These are phyloP conservation scores for Eragrostis tef DNA, from an alignment of 202 grass and related monocot species.

Conservation along the genomic window DNA sequence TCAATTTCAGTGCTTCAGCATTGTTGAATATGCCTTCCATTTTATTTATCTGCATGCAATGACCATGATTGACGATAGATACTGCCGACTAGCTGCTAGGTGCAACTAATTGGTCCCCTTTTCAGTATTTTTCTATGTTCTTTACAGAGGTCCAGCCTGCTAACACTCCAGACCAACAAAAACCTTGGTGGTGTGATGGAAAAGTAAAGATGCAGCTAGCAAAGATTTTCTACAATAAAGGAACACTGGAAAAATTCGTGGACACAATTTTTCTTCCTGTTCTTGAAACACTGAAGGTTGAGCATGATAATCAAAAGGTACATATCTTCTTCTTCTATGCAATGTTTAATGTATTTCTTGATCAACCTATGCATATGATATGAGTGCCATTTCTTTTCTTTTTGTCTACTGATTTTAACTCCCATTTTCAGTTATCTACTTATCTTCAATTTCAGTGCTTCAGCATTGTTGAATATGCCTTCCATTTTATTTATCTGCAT, in stretches of 20 bases:
- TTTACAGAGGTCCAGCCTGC: slow-evolving; percentile 45
- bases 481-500: not conserved
- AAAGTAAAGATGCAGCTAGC: slow-evolving; percentile 89
- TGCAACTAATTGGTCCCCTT: slow-evolving; percentile 8
- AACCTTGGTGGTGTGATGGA: slow-evolving; percentile 85
- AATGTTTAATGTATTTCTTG: slow-evolving; percentile 21
- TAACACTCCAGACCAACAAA: slow-evolving; percentile 46
- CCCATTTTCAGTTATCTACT: slow-evolving; percentile 18
- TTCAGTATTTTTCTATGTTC: slow-evolving; percentile 27
- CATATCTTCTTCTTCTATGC: not conserved
- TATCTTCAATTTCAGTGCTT: not conserved
- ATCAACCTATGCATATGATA: not conserved
- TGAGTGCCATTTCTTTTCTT: not conserved
- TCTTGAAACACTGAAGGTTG: slow-evolving; percentile 76
- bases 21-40: not conserved
- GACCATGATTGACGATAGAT: slow-evolving; percentile 13
- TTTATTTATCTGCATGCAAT: slow-evolving; percentile 1
- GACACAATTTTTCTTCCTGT: slow-evolving; percentile 80
- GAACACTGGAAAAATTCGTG: slow-evolving; percentile 65
- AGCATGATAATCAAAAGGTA: slow-evolving; percentile 87
- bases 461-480: not conserved
- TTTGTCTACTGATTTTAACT: not conserved
- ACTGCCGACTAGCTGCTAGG: not conserved
- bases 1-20: not conserved
- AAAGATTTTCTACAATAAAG: slow-evolving; percentile 71